Evolutionary conservation across 148 eudicot genomes (phyloP).

Genomic region (Mesembryanthemum crystallinum): DNA sequence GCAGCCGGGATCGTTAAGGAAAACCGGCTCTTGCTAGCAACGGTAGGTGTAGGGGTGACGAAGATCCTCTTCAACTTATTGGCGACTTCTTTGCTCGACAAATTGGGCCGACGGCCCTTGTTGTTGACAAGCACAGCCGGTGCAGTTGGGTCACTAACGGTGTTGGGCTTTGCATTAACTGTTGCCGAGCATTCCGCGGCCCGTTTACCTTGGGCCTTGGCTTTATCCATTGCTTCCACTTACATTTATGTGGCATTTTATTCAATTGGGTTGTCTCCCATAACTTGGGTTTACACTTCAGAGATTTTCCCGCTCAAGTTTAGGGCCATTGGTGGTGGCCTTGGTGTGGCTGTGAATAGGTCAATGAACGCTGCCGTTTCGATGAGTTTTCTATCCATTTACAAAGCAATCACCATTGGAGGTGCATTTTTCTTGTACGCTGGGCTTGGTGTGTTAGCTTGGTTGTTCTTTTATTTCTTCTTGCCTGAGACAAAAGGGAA

Average conservation of each 20-base stretch:
- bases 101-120: slow-evolving; percentile 59
- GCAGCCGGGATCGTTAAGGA: slow-evolving; percentile 52
- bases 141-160: slow-evolving; percentile 32
- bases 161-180: slow-evolving; percentile 48
- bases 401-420: slow-evolving; percentile 66
- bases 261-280: slow-evolving; percentile 60
- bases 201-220: slow-evolving; percentile 49
- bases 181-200: slow-evolving; percentile 24
- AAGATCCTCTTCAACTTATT: slow-evolving; percentile 38
- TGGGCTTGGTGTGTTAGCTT: slow-evolving; percentile 52
- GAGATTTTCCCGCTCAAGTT: slow-evolving; percentile 71
- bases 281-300: slow-evolving; percentile 77
- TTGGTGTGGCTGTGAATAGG: slow-evolving; percentile 81
- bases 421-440: slow-evolving; percentile 71
- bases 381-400: slow-evolving; percentile 63
- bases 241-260: slow-evolving; percentile 52
- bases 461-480: slow-evolving; percentile 55
- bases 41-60: slow-evolving; percentile 56
- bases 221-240: slow-evolving; percentile 36
- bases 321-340: slow-evolving; percentile 59
- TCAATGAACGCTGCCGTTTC: slow-evolving; percentile 58
- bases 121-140: slow-evolving; percentile 49
- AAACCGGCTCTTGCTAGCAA: slow-evolving; percentile 48
- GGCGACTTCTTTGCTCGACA: slow-evolving; percentile 48
- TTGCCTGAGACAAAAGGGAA: slow-evolving; percentile 83